A percentile compares a stretch with the other conserved stretches of the same genome.
phyloP scores from a whole-genome alignment of 2,329 filamentous ascomycete species.

The Aspergillus niger region DNA sequence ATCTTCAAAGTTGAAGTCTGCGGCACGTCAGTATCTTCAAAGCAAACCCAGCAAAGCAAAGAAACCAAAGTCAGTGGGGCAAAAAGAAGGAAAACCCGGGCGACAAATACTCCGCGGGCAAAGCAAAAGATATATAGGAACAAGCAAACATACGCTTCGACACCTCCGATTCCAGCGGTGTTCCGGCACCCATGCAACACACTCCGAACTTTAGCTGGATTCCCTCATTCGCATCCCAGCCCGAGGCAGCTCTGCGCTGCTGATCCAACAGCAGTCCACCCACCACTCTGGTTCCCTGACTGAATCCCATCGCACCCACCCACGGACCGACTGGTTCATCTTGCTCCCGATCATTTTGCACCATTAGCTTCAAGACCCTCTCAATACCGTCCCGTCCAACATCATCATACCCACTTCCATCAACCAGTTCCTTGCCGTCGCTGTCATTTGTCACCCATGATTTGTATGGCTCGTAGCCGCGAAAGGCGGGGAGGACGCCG shows the following conservation, averaged over 20 bases:
- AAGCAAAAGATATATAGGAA: background rate
- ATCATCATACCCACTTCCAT: constrained; percentile 25
- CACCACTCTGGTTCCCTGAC: constrained; percentile 22
- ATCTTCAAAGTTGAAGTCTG: constrained; percentile 2
- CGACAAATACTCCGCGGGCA: background rate
- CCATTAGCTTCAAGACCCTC: constrained; percentile 22
- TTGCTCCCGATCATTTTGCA: constrained; percentile 1
- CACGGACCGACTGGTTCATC: constrained; percentile 14
- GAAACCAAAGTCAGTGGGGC: background rate
- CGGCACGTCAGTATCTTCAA: background rate
- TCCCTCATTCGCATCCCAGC: background rate
- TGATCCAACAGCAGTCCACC: constrained; percentile 25
- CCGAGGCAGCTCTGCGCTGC: constrained; percentile 16
- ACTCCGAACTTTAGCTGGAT: constrained; percentile 21
- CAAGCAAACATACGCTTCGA: constrained; percentile 15
- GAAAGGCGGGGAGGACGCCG: constrained; percentile 26
- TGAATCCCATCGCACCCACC: constrained; percentile 28
- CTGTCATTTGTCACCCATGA: constrained; percentile 24
- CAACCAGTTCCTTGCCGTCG: constrained; percentile 8
- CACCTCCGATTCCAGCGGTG: constrained; percentile 25
- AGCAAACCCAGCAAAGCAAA: background rate
- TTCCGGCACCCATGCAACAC: constrained; percentile 22
- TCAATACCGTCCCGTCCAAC: constrained; percentile 21
- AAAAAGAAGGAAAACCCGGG: too few species aligned
- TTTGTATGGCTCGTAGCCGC: constrained; percentile 18